A percentile compares a stretch with the other conserved stretches of the same genome.
Evolutionary conservation across 139 green algal species (phyloP).

Genomic region (Closterium sp.): DNA sequence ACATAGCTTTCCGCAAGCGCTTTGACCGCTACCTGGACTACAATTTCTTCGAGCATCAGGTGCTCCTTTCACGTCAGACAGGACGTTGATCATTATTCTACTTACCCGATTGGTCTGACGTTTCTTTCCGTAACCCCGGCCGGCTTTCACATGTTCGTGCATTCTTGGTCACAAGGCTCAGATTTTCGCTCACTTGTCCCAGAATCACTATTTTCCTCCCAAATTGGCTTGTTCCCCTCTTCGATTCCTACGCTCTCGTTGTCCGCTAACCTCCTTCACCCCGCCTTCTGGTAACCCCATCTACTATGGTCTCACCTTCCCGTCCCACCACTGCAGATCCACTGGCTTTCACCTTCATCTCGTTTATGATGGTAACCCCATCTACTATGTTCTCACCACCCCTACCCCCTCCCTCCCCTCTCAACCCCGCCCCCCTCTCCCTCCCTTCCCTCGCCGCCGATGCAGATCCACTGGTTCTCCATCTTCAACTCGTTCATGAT

Average conservation of each 20-base stretch:
- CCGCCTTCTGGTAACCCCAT: not conserved
- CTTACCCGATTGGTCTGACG: not conserved
- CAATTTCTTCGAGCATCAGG: slow-evolving; percentile 98
- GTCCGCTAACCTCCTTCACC: no score
- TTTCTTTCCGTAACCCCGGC: not conserved
- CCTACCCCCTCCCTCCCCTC: not conserved
- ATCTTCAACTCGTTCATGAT: slow-evolving; percentile 99
- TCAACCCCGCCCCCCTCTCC: not conserved
- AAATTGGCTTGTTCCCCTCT: not conserved
- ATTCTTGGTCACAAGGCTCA: no score
- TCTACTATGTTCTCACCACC: not conserved
- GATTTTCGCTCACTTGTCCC: no score
- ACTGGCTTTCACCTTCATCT: no score
- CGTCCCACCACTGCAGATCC: no score
- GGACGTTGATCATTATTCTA: no score
- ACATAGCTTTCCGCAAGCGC: slow-evolving; percentile 72
- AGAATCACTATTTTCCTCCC: not conserved
- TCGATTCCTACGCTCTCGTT: not conserved
- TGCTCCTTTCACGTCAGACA: no score
- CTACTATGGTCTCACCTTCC: not conserved
- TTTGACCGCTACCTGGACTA: slow-evolving; percentile 98
- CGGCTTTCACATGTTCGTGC: not conserved
- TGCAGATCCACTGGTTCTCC: slow-evolving; percentile 96
- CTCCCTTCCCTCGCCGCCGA: not conserved
- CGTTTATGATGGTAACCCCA: not conserved